Percentiles rank a stretch among this genome's conserved stretches.
Evolutionary conservation across 2,329 filamentous ascomycete species (phyloP).

Genomic region (Remersonia thermophila): DNA sequence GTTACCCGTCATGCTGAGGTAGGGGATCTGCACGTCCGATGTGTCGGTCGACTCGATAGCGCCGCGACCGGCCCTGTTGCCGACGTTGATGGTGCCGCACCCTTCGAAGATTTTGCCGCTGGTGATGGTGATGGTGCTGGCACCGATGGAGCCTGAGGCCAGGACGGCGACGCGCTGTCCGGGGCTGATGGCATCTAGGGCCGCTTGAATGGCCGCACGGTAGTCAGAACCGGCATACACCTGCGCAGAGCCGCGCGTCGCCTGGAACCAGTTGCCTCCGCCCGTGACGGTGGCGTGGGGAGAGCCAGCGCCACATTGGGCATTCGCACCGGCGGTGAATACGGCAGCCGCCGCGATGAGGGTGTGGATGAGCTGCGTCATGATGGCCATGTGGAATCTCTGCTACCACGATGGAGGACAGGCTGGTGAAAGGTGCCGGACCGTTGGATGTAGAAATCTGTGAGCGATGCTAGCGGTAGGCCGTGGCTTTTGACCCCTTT

Average conservation of each 20-base stretch:
- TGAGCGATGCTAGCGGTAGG: not conserved
- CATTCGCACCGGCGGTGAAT: constrained; percentile 26
- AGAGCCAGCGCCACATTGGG: constrained; percentile 36
- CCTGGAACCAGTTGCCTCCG: constrained; percentile 32
- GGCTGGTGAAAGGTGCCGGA: not conserved
- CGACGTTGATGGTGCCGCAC: constrained; percentile 42
- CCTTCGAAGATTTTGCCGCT: constrained; percentile 46
- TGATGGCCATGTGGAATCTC: constrained; percentile 12
- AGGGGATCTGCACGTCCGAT: constrained; percentile 39
- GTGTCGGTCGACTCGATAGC: constrained; percentile 41
- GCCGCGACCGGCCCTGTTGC: constrained; percentile 30
- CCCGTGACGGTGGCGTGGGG: constrained; percentile 36
- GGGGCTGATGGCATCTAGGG: constrained; percentile 36
- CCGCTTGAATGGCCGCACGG: constrained; percentile 40
- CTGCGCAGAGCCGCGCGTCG: constrained; percentile 29
- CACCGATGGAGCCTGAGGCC: constrained; percentile 42
- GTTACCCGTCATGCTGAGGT: constrained; percentile 43
- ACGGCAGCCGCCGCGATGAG: constrained; percentile 30
- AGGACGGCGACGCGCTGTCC: constrained; percentile 43
- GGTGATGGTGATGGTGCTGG: constrained; percentile 36
- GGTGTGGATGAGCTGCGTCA: constrained; percentile 23
- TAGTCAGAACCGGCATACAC: constrained; percentile 44
- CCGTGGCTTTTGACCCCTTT: not conserved
- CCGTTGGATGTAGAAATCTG: not conserved
- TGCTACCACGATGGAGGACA: not conserved